Conservation (phyloP, 1,139 yeast species). For the Sugiyamaella japonica region DNA sequence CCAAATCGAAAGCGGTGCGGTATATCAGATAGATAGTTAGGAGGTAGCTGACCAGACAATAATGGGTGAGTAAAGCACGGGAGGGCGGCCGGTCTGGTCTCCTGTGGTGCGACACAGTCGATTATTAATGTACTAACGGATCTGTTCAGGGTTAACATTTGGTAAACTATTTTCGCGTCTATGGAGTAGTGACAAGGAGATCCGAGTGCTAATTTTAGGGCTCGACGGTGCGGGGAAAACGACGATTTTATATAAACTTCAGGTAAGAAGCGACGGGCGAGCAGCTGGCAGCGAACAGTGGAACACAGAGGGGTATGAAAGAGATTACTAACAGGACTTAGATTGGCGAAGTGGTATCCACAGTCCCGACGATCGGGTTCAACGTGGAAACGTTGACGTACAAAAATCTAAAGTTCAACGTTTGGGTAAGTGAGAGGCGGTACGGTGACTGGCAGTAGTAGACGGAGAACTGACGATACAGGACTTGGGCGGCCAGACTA, state of each 20-base stretch:
- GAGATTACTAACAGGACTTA: conserved; percentile 20
- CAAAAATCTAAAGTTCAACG: conserved; percentile 85
- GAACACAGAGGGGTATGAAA: too few relatives aligned
- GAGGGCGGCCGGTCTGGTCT: too few relatives aligned
- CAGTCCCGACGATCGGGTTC: conserved; percentile 96
- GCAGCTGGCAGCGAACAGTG: too few relatives aligned
- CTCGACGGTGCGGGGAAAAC: conserved; percentile 98
- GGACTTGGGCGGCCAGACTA: conserved; percentile 97
- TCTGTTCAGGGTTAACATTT: conserved; percentile 41
- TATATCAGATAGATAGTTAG: neutral
- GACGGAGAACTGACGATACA: conserved; percentile 42
- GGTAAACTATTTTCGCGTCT: conserved; percentile 81
- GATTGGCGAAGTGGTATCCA: conserved; percentile 90
- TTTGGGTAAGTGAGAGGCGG: conserved; percentile 46
- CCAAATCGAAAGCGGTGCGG: neutral
- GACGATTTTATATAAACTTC: conserved; percentile 86
- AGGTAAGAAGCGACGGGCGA: conserved; percentile 42
- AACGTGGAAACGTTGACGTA: conserved; percentile 92
- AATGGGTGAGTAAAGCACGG: neutral
- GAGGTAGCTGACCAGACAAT: neutral
- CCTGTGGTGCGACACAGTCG: too few relatives aligned
- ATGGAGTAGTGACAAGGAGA: conserved; percentile 90
- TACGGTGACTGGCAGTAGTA: neutral
- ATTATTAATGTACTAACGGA: neutral
- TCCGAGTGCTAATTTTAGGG: conserved; percentile 87